Base-by-base conservation (phyloP, 192 early-diverging fungal genomes). In the Coemansia asiatica region DNA sequence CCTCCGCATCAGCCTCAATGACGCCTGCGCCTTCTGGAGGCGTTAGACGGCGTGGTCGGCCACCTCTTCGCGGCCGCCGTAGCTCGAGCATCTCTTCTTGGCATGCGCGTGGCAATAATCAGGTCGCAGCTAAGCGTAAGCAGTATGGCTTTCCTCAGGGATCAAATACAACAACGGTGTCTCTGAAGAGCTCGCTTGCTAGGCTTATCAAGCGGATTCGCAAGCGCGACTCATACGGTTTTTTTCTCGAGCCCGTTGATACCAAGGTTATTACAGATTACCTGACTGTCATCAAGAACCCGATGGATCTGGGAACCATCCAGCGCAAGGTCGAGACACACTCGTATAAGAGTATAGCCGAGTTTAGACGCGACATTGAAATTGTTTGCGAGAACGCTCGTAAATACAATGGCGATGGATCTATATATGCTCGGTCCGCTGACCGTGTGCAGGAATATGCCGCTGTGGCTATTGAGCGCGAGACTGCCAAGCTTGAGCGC, bases 291-390 rank as follows among this genome's bases (percentile, higher is more conserved):
- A 90, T 97, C 56, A 88, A 86, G 47, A 64, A 83, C 12, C 94
- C 95, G 9, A 97, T 97, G 95, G 95, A 97, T 63, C 85, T 97
- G 63, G 89, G 89, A 10, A 95, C 94, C 5, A 95, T 97, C 90
- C 80, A 85, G 60, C 67, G 83, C 40, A 96, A 95, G 68, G 78
- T 95, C 4, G 68, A 85, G 13, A 63, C 75, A 1, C 72, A 82
- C 10, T 63, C 72, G 64, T 97, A 97, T 69, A 72, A 51, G 12
- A 69, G 81, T 27, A 87, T 90, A 27, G 85, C 83, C 31, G 85
- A 89, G 23, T 95, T 97, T 75, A 70, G 87, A 60, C 56, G 63
- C 5, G 95, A 97, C 64, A 89, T 97, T 61, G 63, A 82, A 28
- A 75, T 93, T 21, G 90, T 97, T 8, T 86, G 88, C 48, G 82